Conservation (phyloP, 306 rosid species). For the Corylus americana region DNA sequence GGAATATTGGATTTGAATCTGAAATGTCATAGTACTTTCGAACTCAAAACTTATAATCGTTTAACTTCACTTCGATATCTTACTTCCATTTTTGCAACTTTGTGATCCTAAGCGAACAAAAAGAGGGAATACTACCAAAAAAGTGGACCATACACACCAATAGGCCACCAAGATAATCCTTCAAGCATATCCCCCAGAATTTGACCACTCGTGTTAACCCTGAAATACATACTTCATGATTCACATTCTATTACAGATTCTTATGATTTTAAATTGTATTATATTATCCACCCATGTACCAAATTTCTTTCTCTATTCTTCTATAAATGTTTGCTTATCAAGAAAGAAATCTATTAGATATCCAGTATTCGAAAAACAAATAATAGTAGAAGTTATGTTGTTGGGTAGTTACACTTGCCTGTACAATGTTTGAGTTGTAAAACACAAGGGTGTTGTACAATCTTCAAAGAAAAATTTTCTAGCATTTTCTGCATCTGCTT, state of each 20-base stretch:
- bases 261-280: not conserved
- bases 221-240: too few species aligned
- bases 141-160: not conserved
- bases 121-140: not conserved
- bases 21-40: conserved; percentile 48
- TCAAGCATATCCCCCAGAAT: not conserved
- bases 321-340: not conserved
- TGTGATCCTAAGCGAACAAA: conserved; percentile 19
- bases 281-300: not conserved
- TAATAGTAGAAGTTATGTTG: not conserved
- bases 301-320: not conserved
- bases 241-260: too few species aligned
- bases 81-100: conserved; percentile 2
- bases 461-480: not conserved
- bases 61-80: conserved; percentile 3
- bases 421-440: not conserved
- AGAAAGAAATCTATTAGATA: not conserved
- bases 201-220: not conserved
- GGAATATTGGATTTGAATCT: conserved; percentile 98
- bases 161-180: not conserved
- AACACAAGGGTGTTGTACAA: not conserved
- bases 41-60: not conserved
- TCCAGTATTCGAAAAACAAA: not conserved
- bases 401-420: not conserved
- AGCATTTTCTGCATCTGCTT: not conserved